Conservation (phyloP, 768 basidiomycete genomes). For the Austroboletus festivus region DNA sequence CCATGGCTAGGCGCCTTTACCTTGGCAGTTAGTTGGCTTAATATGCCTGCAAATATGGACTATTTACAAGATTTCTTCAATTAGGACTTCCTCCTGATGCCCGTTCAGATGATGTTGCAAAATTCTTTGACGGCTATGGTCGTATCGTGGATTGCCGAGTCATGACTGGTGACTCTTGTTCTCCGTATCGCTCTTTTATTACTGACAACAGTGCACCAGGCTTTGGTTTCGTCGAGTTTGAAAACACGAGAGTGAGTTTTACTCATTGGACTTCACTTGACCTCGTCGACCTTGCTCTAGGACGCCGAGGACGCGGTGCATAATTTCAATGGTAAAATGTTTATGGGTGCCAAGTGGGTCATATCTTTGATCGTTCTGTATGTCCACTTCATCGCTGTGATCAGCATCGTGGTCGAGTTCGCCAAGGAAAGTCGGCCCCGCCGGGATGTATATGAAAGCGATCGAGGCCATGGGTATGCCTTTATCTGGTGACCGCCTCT, state of each 20-base stretch:
- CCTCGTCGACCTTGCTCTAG: constrained; percentile 37
- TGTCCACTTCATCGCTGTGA: neutral
- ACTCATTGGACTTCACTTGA: constrained; percentile 1
- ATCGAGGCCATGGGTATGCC: constrained; percentile 55
- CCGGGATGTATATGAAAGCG: constrained; percentile 67
- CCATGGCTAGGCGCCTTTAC: constrained; percentile 82
- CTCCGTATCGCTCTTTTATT: neutral
- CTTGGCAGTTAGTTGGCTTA: constrained; percentile 63
- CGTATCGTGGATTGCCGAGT: constrained; percentile 88
- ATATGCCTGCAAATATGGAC: constrained; percentile 3
- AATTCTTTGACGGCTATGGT: constrained; percentile 89
- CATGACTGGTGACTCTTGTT: constrained; percentile 76
- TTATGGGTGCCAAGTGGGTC: constrained; percentile 74
- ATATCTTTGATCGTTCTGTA: neutral
- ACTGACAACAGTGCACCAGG: constrained; percentile 43
- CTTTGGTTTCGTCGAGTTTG: constrained; percentile 97
- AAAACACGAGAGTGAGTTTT: constrained; percentile 61
- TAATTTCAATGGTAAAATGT: constrained; percentile 82
- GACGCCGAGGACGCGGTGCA: constrained; percentile 94
- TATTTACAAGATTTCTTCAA: constrained; percentile 1
- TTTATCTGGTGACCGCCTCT: neutral
- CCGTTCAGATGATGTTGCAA: constrained; percentile 79
- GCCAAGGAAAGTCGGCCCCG: constrained; percentile 90
- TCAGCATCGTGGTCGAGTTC: constrained; percentile 92
- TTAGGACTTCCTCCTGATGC: constrained; percentile 83